Evolutionary conservation across 345 rosid genomes (phyloP).

Genomic region (Camelina laxa): DNA sequence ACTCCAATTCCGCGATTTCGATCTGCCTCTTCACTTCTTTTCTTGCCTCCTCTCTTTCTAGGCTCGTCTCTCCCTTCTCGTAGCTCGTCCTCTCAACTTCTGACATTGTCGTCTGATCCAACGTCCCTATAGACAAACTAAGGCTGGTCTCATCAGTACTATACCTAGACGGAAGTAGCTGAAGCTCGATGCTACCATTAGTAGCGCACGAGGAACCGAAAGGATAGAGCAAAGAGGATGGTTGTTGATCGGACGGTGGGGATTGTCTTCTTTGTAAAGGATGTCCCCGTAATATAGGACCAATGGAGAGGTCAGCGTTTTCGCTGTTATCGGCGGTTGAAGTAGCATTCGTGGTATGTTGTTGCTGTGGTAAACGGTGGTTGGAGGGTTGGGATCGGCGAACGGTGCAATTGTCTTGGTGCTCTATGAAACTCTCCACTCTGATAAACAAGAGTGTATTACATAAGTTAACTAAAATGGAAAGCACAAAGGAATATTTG

Average conservation of each 20-base stretch:
- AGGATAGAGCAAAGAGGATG: conserved; percentile 28
- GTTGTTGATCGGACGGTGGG: conserved; percentile 29
- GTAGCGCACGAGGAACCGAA: conserved; percentile 22
- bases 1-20: conserved; percentile 82
- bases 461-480: background rate
- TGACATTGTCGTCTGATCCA: conserved; percentile 35
- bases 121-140: conserved; percentile 43
- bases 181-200: conserved; percentile 39
- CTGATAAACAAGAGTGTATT: conserved; percentile 47
- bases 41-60: conserved; percentile 74
- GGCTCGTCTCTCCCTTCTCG: conserved; percentile 46
- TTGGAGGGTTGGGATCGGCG: conserved; percentile 56
- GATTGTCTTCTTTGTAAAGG: conserved; percentile 53
- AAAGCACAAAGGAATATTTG: conserved; percentile 37
- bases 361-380: conserved; percentile 48
- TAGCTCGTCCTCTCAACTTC: conserved; percentile 23
- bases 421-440: conserved; percentile 99
- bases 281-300: conserved; percentile 47
- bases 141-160: conserved; percentile 40
- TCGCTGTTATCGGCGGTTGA: conserved; percentile 60
- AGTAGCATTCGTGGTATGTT: conserved; percentile 44
- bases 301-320: conserved; percentile 53
- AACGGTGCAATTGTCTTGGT: conserved; percentile 86
- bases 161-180: conserved; percentile 40
- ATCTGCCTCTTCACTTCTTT: conserved; percentile 65